Percentiles rank a stretch among this genome's conserved stretches.
These are phyloP conservation scores for Backusella luteola DNA, from an alignment of 192 early-diverging fungal genomes.

Conservation along the genomic window DNA sequence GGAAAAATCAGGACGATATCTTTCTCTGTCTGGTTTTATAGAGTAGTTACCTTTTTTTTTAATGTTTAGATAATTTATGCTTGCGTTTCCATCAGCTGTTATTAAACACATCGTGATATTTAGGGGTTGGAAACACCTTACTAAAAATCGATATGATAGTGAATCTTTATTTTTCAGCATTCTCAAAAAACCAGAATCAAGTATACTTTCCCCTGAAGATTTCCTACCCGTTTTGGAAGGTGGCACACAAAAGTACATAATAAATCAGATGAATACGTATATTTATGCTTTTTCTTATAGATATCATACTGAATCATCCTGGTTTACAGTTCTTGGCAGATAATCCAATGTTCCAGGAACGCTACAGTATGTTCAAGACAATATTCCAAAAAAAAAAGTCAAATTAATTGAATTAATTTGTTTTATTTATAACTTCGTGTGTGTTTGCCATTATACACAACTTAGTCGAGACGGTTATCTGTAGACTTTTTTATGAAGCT, in stretches of 20 bases:
- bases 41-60: background rate
- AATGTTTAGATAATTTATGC: constrained; percentile 8
- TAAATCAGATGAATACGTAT: background rate
- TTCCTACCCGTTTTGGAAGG: constrained; percentile 69
- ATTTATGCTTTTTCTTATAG: constrained; percentile 11
- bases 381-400: too few relatives aligned
- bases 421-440: background rate
- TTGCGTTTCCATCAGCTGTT: constrained; percentile 33
- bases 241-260: background rate
- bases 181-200: constrained; percentile 43
- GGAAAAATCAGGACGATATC: background rate
- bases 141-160: constrained; percentile 41
- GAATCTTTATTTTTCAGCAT: constrained; percentile 58
- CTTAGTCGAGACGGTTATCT: constrained; percentile 83
- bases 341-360: constrained; percentile 79
- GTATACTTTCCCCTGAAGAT: constrained; percentile 60
- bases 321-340: constrained; percentile 82
- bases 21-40: constrained; percentile 6
- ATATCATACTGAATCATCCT: constrained; percentile 84
- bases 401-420: background rate
- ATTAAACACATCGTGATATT: constrained; percentile 25
- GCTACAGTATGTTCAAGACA: constrained; percentile 61
- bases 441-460: background rate
- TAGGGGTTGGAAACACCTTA: constrained; percentile 44
- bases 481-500: constrained; percentile 80